phyloP scores from a whole-genome alignment of 2,329 filamentous ascomycete species.

The Penicillium occitanis region DNA sequence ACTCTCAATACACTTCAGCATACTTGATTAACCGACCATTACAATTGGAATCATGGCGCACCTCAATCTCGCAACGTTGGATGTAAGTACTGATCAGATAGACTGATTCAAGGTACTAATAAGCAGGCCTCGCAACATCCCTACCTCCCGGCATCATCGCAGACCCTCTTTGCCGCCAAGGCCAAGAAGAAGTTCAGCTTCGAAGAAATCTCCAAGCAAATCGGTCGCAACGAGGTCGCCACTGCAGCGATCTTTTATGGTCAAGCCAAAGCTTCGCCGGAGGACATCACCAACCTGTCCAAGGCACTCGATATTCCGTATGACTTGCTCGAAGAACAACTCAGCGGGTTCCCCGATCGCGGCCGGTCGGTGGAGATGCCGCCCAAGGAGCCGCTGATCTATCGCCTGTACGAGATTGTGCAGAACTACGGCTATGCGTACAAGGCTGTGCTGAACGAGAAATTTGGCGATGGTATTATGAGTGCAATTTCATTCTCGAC shows the following conservation, averaged over 20 bases:
- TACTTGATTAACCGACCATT: neutral
- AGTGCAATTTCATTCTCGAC: slow-evolving; percentile 89
- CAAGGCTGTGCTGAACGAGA: slow-evolving; percentile 94
- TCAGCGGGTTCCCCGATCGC: slow-evolving; percentile 75
- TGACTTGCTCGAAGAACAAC: slow-evolving; percentile 58
- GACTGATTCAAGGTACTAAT: neutral
- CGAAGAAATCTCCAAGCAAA: slow-evolving; percentile 69
- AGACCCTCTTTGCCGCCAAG: slow-evolving; percentile 78
- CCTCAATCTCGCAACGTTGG: slow-evolving; percentile 42
- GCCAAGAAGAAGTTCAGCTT: slow-evolving; percentile 73
- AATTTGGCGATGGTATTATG: slow-evolving; percentile 94
- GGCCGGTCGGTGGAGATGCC: slow-evolving; percentile 79
- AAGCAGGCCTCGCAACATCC: slow-evolving; percentile 41
- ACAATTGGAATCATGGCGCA: slow-evolving; percentile 34
- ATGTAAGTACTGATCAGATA: slow-evolving; percentile 33
- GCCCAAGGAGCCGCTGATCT: slow-evolving; percentile 81
- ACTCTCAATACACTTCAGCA: neutral
- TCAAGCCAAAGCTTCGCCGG: slow-evolving; percentile 69
- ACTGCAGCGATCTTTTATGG: slow-evolving; percentile 90
- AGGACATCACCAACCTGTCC: slow-evolving; percentile 69
- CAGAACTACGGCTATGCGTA: slow-evolving; percentile 97
- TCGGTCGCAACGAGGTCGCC: slow-evolving; percentile 79
- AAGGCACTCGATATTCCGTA: slow-evolving; percentile 62
- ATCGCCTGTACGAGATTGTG: slow-evolving; percentile 88
- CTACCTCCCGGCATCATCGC: slow-evolving; percentile 68